A percentile compares a stretch with the other conserved stretches of the same genome.
phyloP scores from a whole-genome alignment of 176 grass and related monocot species.

The Juncus inflexus region DNA sequence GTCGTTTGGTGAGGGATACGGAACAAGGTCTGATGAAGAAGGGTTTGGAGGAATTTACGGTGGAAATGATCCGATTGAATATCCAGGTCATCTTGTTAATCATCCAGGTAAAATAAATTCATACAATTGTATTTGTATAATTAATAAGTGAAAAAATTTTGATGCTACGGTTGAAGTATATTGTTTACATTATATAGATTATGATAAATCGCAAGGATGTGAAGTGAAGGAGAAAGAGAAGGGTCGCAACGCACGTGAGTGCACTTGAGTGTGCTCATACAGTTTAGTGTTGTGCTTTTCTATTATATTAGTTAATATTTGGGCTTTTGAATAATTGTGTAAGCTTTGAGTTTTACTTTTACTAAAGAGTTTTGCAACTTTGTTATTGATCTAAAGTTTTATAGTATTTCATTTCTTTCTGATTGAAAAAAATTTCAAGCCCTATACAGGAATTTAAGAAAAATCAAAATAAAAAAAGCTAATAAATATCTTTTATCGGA shows the following conservation, averaged over 20 bases:
- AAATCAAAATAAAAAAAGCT: too few species aligned
- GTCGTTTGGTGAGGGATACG: conserved; percentile 73
- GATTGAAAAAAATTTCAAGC: too few species aligned
- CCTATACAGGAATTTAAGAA: too few species aligned
- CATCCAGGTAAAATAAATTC: neutral
- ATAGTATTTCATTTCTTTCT: too few species aligned
- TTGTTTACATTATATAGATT: conserved; percentile 22
- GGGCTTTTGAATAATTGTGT: neutral
- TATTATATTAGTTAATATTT: neutral
- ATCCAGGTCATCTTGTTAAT: conserved; percentile 17
- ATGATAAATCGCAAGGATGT: conserved; percentile 49
- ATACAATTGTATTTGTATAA: too few species aligned
- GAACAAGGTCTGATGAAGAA: conserved; percentile 68
- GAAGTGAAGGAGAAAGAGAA: conserved; percentile 88
- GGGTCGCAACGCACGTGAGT: conserved; percentile 27
- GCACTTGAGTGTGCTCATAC: too few species aligned
- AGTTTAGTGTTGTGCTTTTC: neutral
- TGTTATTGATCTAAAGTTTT: neutral
- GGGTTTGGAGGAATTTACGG: conserved; percentile 74
- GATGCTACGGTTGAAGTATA: too few species aligned
- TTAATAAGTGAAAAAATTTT: neutral
- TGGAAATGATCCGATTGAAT: conserved; percentile 10
- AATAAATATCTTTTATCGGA: too few species aligned
- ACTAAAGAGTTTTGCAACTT: neutral
- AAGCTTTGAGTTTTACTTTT: neutral